Conservation (phyloP, 148 eudicot genomes). For the Fagopyrum esculentum region DNA sequence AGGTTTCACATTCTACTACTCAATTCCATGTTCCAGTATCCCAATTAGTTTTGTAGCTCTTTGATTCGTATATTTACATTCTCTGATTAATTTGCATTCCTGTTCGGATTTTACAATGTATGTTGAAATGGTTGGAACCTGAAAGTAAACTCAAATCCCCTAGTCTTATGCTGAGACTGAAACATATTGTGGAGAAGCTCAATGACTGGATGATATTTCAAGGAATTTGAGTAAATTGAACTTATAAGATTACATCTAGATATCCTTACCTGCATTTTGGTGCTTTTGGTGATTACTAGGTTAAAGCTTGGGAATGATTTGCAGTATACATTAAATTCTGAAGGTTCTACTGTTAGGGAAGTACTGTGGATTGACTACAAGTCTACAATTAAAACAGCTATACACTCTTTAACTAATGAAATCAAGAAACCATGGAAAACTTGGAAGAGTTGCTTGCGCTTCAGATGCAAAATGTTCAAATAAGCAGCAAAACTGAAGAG, state of each 20-base stretch:
- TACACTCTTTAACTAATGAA: conserved; percentile 49
- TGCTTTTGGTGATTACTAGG: conserved; percentile 43
- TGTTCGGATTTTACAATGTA: too few relatives aligned
- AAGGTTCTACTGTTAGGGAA: conserved; percentile 66
- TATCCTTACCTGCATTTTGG: too few relatives aligned
- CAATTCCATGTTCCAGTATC: not conserved
- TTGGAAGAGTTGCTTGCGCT: conserved; percentile 69
- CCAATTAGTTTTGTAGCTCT: not conserved
- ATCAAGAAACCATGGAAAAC: conserved; percentile 53
- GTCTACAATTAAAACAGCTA: conserved; percentile 59
- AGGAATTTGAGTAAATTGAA: not conserved
- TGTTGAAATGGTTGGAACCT: too few relatives aligned
- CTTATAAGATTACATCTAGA: not conserved
- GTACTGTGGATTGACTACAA: conserved; percentile 76
- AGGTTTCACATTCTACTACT: conserved; percentile 32
- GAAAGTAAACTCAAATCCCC: too few relatives aligned
- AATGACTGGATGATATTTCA: not conserved
- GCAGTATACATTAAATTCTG: conserved; percentile 51
- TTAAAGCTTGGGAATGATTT: conserved; percentile 72
- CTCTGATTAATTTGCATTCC: too few relatives aligned
- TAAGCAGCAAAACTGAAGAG: conserved; percentile 45
- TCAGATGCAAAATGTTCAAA: too few relatives aligned
- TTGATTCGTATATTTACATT: not conserved
- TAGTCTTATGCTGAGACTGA: not conserved
- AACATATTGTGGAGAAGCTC: too few relatives aligned